These are phyloP conservation scores for Sclerotinia trifoliorum DNA, from an alignment of 2,329 filamentous ascomycete species.

Conservation along the genomic window DNA sequence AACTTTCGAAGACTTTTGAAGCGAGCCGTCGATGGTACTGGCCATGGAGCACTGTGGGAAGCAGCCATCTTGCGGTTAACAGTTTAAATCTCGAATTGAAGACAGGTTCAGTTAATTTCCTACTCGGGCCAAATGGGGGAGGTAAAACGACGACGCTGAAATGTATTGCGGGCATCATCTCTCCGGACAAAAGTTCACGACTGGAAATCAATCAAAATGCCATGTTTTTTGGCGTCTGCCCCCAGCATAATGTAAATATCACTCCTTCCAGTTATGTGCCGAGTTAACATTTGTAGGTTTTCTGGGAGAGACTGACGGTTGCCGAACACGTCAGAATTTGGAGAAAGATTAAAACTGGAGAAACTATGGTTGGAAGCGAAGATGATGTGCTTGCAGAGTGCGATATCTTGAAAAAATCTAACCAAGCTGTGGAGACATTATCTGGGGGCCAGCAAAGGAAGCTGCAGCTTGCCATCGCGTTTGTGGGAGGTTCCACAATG, in stretches of 20 bases:
- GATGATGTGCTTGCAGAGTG: neutral
- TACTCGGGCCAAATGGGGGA: neutral
- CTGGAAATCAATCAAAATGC: neutral
- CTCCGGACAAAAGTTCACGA: neutral
- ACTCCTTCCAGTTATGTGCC: neutral
- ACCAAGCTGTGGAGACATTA: conserved; percentile 50
- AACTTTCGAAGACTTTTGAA: neutral
- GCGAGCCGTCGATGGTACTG: neutral
- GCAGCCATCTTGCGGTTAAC: neutral
- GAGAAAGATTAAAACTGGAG: conserved; percentile 53
- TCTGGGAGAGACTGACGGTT: conserved; percentile 64
- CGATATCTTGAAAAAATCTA: neutral
- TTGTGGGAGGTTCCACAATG: conserved; percentile 62
- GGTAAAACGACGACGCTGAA: conserved; percentile 1
- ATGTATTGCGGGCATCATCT: neutral
- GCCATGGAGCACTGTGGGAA: neutral
- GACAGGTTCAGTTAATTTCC: neutral
- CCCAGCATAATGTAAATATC: neutral
- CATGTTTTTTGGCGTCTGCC: neutral
- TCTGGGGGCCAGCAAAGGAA: conserved; percentile 68
- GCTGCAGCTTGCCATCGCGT: conserved; percentile 66
- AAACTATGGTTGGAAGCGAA: conserved; percentile 44
- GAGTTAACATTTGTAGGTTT: conserved; percentile 40
- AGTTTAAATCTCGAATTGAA: neutral
- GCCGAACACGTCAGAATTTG: conserved; percentile 62